Base-by-base conservation (phyloP, 1,284 basidiomycete genomes). In the Leccinum fuscescens region DNA sequence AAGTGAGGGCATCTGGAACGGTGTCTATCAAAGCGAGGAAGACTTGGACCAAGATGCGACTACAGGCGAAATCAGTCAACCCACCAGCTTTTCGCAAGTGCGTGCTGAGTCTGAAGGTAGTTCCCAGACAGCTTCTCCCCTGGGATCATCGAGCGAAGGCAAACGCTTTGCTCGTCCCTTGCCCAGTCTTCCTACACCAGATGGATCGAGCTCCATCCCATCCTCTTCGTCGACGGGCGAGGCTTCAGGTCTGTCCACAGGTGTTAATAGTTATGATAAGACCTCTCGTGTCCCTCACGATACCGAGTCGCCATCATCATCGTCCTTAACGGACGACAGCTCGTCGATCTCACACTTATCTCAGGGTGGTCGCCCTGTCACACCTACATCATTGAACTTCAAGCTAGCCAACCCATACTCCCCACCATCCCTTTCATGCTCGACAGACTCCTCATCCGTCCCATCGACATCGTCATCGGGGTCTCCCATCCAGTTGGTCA, bases 1-100 rank as follows among this genome's bases (percentile, higher is more conserved):
- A 71, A 80, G 82, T 7, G 80, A 86, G 58, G 80, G 74, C 14
- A 83, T 92, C 50, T 92, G 90, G 90, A 76, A 77, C 51, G 77
- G 67, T 20, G 68, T 71, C 50, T 60, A 65, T 48, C 48, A 31
- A 49, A 22, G 5, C 31, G 42, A 58, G 48, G 69, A 63, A 39
- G 35, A 9, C 9, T 15, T 29, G 6, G 60, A 66, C 20, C 54
- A 58, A 27, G 64, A 65, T 33, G 37, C 29, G 11, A 53, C 56
- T 31, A n/a, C 53, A 44, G 54, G 58, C 11, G 55, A 48, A 51
- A 31, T 17, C 11, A 37, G 24, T 50, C 64, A 53, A 37, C 37
- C 53, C 3, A 24, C 4, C 24, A 55, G 27, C 14, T 46, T 17
- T 20, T 57, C 52, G 24, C 44, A 60, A 50, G 42, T 17, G 3